Evolutionary conservation across 495 filamentous ascomycete species (phyloP).

Genomic region (Xylaria scruposa): DNA sequence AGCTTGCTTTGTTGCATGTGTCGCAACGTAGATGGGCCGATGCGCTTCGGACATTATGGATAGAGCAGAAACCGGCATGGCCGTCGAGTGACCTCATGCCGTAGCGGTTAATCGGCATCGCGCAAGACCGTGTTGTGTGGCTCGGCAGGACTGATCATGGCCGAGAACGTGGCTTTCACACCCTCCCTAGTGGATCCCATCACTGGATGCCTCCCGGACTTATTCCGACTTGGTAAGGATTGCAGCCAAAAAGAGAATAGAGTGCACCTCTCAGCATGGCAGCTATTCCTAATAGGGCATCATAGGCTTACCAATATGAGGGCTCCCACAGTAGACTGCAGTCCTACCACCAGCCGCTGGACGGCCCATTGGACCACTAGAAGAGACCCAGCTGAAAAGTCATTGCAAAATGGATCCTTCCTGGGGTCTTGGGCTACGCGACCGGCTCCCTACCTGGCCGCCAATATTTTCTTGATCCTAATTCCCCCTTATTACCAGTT

Average conservation of each 20-base stretch:
- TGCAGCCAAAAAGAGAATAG: background rate
- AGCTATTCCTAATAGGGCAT: background rate
- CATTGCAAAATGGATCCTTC: slow-evolving; percentile 5
- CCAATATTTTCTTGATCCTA: slow-evolving; percentile 20
- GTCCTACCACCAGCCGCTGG: background rate
- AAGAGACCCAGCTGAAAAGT: slow-evolving; percentile 10
- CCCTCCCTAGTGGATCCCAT: background rate
- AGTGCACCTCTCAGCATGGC: background rate
- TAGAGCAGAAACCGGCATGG: slow-evolving; percentile 4
- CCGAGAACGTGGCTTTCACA: slow-evolving; percentile 19
- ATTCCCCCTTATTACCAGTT: slow-evolving; percentile 13
- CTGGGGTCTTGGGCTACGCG: background rate
- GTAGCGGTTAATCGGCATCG: background rate
- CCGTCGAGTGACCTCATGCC: slow-evolving; percentile 18
- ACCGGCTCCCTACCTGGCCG: slow-evolving; percentile 12
- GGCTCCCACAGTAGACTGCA: background rate
- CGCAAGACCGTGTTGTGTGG: slow-evolving; percentile 7
- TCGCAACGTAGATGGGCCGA: background rate
- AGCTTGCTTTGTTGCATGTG: background rate
- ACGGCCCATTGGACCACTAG: background rate
- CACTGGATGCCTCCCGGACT: slow-evolving; percentile 22
- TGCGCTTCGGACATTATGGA: background rate
- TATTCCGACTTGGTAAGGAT: background rate
- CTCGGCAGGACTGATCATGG: slow-evolving; percentile 6
- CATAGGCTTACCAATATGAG: background rate